A percentile compares a stretch with the other conserved stretches of the same genome.
Evolutionary conservation across 257 asterid species (phyloP).

Genomic region (Capsicum pubescens): DNA sequence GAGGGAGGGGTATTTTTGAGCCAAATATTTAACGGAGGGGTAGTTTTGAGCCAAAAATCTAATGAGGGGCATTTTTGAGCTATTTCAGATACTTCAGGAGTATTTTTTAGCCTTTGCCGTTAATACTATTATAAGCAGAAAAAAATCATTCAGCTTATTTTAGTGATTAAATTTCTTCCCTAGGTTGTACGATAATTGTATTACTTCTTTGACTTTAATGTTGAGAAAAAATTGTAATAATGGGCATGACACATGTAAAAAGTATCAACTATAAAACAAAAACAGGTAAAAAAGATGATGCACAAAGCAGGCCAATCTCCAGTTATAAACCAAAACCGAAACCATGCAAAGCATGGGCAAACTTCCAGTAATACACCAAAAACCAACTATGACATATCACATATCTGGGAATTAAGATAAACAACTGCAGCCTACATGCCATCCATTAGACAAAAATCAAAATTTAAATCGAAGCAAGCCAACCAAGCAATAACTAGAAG

Average conservation of each 20-base stretch:
- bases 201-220: neutral
- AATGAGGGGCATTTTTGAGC: too few species aligned
- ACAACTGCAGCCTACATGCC: neutral
- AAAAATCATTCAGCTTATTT: neutral
- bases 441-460: neutral
- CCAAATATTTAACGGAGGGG: too few species aligned
- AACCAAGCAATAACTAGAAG: neutral
- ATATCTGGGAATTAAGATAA: neutral
- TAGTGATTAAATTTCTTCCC: neutral
- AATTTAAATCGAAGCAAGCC: neutral
- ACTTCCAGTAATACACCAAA: too few species aligned
- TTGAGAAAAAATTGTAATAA: neutral
- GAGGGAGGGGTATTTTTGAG: too few species aligned
- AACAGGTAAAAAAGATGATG: neutral
- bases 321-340: neutral
- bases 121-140: neutral
- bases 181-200: neutral
- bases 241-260: neutral
- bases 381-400: too few species aligned
- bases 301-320: neutral
- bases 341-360: too few species aligned
- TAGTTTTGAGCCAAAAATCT: too few species aligned
- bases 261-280: neutral
- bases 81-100: too few species aligned
- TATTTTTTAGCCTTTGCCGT: too few species aligned